Conservation (phyloP, 2,329 filamentous ascomycete genomes). For the Eurotiales sp. region DNA sequence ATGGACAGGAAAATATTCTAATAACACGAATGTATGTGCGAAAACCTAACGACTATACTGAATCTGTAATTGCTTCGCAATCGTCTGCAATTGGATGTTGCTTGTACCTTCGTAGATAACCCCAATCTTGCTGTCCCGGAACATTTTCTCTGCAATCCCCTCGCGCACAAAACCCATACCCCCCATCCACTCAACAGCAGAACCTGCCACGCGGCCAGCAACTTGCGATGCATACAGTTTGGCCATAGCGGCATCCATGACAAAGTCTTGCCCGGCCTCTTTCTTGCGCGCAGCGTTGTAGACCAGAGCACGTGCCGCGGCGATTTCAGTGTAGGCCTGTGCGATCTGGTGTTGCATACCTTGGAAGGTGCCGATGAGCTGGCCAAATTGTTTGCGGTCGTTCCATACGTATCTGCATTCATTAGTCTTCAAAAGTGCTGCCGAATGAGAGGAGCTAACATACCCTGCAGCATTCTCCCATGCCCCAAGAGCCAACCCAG, state of each 20-base stretch:
- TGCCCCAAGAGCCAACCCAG: constrained; percentile 85
- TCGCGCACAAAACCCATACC: constrained; percentile 98
- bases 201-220: constrained; percentile 76
- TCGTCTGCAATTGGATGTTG: constrained; percentile 68
- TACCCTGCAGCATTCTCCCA: constrained; percentile 88
- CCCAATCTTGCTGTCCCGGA: constrained; percentile 96
- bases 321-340: constrained; percentile 90
- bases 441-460: constrained; percentile 23
- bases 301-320: constrained; percentile 83
- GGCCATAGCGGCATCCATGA: constrained; percentile 94
- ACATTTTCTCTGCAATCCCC: constrained; percentile 96
- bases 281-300: constrained; percentile 97
- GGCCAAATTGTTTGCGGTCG: constrained; percentile 94
- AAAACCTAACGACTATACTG: constrained; percentile 62
- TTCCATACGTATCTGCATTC: constrained; percentile 81
- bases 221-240: constrained; percentile 95
- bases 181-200: constrained; percentile 98
- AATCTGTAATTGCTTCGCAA: constrained; percentile 67
- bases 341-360: constrained; percentile 99
- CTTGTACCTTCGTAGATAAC: constrained; percentile 86
- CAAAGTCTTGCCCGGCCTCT: constrained; percentile 94
- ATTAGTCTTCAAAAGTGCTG: background rate
- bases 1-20: background rate
- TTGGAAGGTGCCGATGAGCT: constrained; percentile 93
- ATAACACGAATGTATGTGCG: too few species aligned